Evolutionary conservation across 2,329 filamentous ascomycete species (phyloP), one percentile per base, ranked within the genome.

Genomic region (Neofusicoccum umdonicola): DNA sequence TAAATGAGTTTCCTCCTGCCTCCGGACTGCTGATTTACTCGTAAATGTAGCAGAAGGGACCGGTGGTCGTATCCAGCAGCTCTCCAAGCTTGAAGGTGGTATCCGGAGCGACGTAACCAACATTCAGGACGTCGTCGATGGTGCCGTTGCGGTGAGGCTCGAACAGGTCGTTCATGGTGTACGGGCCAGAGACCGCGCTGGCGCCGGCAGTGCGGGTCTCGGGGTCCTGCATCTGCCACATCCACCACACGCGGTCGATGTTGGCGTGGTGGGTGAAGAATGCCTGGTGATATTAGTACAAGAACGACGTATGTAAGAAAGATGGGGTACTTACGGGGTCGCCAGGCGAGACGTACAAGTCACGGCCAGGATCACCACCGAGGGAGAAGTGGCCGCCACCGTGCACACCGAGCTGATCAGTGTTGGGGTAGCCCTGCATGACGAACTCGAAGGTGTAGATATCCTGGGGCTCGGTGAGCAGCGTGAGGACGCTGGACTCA

Each of bases 241-340:
- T 80, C 80, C 80, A 82, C 73, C 77, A 84, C 3, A 77, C 69
- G 3, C 81, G 75, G 67, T 84, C 82, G 31, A 84, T 79, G 72
- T 79, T 78, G 3, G 76, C 76, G 65, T 84, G 82, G 68, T 83
- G 81, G 19, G 81, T 72, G 70, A 41, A 65, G 63, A 65, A 65
- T 27, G 27, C 27, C 71, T 66, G 15, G 12, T 1, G 22, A 34
- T 15, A 41, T 15, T 11, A 52, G 13, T 9, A 5, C 6, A 15
- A 45, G 56, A 37, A 15, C 11, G 34, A 5, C n/a, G 13, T 1
- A 7, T 6, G 34, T 12, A 5, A 12, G 8, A 39, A 31, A 31
- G 27, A 31, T 7, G 27, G 27, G 27, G 4, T 31, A 31, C 27
- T 31, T n/a, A 45, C 74, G 3, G 80, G 80, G 42, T 84, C 81